These are phyloP conservation scores for Monilinia laxa DNA, from an alignment of 2,329 filamentous ascomycete species.

Conservation along the genomic window DNA sequence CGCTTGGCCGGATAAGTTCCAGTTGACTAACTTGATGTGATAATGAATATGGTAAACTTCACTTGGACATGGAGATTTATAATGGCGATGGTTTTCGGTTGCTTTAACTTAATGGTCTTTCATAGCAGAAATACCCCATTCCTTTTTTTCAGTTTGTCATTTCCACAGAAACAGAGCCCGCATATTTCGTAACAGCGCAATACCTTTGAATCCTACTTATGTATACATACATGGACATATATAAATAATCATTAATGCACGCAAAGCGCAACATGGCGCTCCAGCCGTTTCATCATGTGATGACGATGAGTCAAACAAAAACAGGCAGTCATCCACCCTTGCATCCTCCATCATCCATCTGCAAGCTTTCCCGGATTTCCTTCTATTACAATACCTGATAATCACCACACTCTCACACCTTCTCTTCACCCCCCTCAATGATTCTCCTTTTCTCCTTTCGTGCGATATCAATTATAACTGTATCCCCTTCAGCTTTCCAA, in stretches of 20 bases:
- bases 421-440: not conserved
- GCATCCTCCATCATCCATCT: not conserved
- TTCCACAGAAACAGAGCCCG: not conserved
- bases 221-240: not conserved
- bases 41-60: not conserved
- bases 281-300: not conserved
- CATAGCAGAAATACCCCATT: not conserved
- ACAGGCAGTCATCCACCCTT: not conserved
- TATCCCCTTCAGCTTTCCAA: too few relatives aligned
- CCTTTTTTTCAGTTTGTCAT: not conserved
- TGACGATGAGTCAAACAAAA: slow-evolving; percentile 2
- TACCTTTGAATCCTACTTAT: not conserved
- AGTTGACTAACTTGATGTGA: slow-evolving; percentile 3
- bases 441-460: not conserved
- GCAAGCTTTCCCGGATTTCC: not conserved
- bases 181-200: not conserved
- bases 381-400: not conserved
- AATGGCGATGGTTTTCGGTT: not conserved
- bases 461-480: not conserved
- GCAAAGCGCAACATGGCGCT: not conserved
- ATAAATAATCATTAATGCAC: not conserved
- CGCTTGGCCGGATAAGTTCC: slow-evolving; percentile 27
- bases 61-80: not conserved
- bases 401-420: not conserved
- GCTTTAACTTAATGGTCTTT: not conserved